Conservation (phyloP, 1,284 basidiomycete genomes). For the Malassezia globosa region DNA sequence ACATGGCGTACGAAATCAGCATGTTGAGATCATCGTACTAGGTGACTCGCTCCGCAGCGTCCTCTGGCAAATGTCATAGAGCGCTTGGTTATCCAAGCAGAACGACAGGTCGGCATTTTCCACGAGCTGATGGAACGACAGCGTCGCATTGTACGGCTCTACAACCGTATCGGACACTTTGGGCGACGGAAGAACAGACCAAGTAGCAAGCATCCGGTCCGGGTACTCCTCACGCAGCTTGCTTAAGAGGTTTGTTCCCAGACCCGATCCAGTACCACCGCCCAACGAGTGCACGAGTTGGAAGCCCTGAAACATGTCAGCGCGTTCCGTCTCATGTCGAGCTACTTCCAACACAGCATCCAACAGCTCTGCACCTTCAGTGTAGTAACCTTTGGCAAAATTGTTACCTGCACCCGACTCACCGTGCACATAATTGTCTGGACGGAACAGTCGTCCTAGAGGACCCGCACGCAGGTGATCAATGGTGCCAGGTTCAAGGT, state of each 20-base stretch:
- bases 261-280: conserved; percentile 56
- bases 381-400: conserved; percentile 62
- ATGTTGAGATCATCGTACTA: conserved; percentile 36
- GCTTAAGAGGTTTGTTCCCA: conserved; percentile 42
- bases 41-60: conserved; percentile 60
- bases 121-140: conserved; percentile 80
- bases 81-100: conserved; percentile 85
- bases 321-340: conserved; percentile 55
- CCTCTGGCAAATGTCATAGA: conserved; percentile 72
- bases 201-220: conserved; percentile 81
- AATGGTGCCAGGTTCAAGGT: conserved; percentile 81
- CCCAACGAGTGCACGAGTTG: conserved; percentile 85
- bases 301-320: conserved; percentile 84
- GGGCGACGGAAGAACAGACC: conserved; percentile 79
- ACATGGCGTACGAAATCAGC: conserved; percentile 76
- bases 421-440: conserved; percentile 60
- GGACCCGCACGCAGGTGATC: conserved; percentile 59
- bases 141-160: conserved; percentile 83
- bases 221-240: conserved; percentile 47
- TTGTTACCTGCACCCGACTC: conserved; percentile 73
- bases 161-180: conserved; percentile 93
- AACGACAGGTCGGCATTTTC: conserved; percentile 79
- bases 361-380: conserved; percentile 62
- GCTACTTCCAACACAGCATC: conserved; percentile 61
- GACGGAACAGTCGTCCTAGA: conserved; percentile 66